These are phyloP conservation scores for Odonthalia washingtoniensis DNA, from an alignment of 31 red algal species.

Conservation along the genomic window DNA sequence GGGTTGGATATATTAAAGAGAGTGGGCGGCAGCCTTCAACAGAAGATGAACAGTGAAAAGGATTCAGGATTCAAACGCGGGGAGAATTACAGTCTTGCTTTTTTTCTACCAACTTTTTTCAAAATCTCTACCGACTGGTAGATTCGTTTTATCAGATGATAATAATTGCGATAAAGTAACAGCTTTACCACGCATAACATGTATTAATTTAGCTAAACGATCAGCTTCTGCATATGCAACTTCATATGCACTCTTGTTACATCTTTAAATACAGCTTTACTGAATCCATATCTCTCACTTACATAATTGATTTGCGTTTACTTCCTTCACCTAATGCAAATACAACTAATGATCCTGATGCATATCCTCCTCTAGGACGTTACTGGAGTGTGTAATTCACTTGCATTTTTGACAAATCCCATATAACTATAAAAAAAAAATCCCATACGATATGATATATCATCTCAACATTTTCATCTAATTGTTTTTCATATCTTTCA, in stretches of 20 bases:
- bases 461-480: conserved; percentile 46
- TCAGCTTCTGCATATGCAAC: conserved; percentile 86
- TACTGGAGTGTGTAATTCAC: conserved; percentile 90
- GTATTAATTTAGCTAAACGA: conserved; percentile 84
- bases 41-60: no score
- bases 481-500: not conserved
- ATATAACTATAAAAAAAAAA: conserved; percentile 61
- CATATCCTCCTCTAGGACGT: conserved; percentile 74
- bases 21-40: no score
- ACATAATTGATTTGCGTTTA: conserved; percentile 87
- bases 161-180: conserved; percentile 72
- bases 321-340: conserved; percentile 69
- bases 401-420: conserved; percentile 1
- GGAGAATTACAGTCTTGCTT: no score
- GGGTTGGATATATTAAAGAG: no score
- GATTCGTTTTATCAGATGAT: conserved; percentile 58
- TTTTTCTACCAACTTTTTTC: no score
- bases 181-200: no score
- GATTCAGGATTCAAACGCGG: no score
- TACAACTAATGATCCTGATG: conserved; percentile 90
- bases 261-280: conserved; percentile 89
- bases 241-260: conserved; percentile 85
- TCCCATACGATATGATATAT: conserved; percentile 32
- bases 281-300: conserved; percentile 68
- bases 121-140: conserved; percentile 77